Percentiles rank a stretch among this genome's conserved stretches.
These are phyloP conservation scores for Agrocybe praecox DNA, from an alignment of 768 basidiomycete genomes.

Conservation along the genomic window DNA sequence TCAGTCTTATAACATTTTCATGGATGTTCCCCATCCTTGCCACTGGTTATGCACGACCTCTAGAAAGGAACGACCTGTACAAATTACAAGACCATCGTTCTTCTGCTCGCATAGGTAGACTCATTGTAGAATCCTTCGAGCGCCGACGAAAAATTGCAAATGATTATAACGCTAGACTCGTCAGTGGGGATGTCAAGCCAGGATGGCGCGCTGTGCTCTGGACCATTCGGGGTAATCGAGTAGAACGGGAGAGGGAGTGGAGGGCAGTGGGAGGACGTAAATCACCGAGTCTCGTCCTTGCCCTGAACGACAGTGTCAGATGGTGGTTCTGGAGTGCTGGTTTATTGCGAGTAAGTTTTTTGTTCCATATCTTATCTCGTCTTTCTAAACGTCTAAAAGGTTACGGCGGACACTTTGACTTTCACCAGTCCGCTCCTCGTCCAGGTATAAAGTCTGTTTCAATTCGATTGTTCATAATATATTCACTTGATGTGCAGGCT, in stretches of 20 bases:
- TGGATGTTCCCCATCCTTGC: slow-evolving; percentile 78
- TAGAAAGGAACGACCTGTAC: slow-evolving; percentile 82
- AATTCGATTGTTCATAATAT: neutral
- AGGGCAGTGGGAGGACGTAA: slow-evolving; percentile 62
- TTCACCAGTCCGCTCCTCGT: slow-evolving; percentile 78
- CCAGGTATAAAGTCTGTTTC: slow-evolving; percentile 48
- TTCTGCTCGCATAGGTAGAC: slow-evolving; percentile 60
- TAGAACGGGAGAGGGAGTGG: slow-evolving; percentile 64
- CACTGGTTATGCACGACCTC: slow-evolving; percentile 78
- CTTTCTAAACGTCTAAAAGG: slow-evolving; percentile 26
- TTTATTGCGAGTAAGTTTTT: slow-evolving; percentile 27
- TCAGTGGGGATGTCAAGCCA: slow-evolving; percentile 63
- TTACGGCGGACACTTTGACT: slow-evolving; percentile 72
- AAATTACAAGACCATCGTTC: slow-evolving; percentile 67
- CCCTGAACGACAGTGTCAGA: slow-evolving; percentile 77
- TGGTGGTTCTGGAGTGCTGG: slow-evolving; percentile 83
- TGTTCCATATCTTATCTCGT: neutral
- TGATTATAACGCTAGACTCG: slow-evolving; percentile 72
- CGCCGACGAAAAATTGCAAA: slow-evolving; percentile 55
- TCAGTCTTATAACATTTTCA: slow-evolving; percentile 62
- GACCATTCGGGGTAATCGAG: slow-evolving; percentile 54
- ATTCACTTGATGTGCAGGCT: slow-evolving; percentile 37
- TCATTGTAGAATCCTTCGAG: slow-evolving; percentile 68
- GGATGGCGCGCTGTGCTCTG: slow-evolving; percentile 60
- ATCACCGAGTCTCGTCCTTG: slow-evolving; percentile 62